Evolutionary conservation across 495 filamentous ascomycete species (phyloP), one percentile per base, ranked within the genome.

Genomic region (Darksidea phi): DNA sequence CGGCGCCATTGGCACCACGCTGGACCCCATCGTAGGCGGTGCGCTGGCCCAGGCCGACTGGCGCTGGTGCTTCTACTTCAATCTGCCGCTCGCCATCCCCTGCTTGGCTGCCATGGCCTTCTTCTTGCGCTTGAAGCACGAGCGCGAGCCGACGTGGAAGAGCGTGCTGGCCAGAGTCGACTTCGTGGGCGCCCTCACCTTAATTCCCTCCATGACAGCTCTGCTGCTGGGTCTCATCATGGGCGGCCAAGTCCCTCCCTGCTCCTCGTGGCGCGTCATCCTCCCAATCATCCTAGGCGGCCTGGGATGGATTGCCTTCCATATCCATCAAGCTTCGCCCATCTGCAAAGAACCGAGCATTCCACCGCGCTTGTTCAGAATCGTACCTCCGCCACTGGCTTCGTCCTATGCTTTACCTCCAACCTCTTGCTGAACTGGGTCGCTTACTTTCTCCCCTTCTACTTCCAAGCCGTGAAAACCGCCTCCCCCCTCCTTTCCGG

Each of bases 391-490:
- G 67, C 64, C 0, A 67, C 74, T 23, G 73, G 74, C 0, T 80
- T 77, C 57, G 20, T 80, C 6, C 77, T 73, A 4, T 79, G 75
- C 1, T 74, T 74, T 38, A 75, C 76, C 63, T 84, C 78, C 67
- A 83, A 66, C 67, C 70, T 84, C 7, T 69, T 83, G 18, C 63
- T 73, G 26, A 78, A 72, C 77, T 78, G 46, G 58, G 67, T 84
- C 0, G 57, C 89, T 0, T 86, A 87, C 64, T 86, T 80, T 48
- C 72, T 86, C 37, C 78, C 86, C 0, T 72, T 90, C 20, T 90
- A 86, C 71, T 85, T 86, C 66, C 73, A 83, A 49, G 77, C 81
- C 6, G 78, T 86, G 17, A 79, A 81, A 49, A 77, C 72, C 47
- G 73, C 77, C 41, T 71, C 75, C 0, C 74, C 82, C 0, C 78